These are phyloP conservation scores for Claviceps sp. DNA, from an alignment of 2,329 filamentous ascomycete species.

Conservation along the genomic window DNA sequence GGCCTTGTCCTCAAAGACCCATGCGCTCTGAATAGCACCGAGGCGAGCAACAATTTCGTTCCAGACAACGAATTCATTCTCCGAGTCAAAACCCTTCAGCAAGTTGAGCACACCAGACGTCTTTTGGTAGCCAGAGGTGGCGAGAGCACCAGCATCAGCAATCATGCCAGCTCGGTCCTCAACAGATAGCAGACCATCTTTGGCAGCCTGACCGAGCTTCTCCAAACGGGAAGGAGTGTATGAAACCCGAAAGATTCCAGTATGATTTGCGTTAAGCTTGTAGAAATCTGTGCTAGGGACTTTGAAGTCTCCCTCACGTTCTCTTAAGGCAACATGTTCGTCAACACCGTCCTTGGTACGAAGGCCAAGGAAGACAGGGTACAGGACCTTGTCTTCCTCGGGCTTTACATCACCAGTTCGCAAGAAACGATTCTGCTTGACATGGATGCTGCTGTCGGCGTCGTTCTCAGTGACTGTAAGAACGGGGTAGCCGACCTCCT, in stretches of 20 bases:
- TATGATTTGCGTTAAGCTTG: conserved; percentile 94
- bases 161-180: conserved; percentile 94
- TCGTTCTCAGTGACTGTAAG: conserved; percentile 61
- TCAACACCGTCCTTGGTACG: conserved; percentile 74
- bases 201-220: conserved; percentile 80
- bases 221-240: conserved; percentile 72
- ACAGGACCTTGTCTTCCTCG: conserved; percentile 79
- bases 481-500: conserved; percentile 88
- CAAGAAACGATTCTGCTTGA: conserved; percentile 93
- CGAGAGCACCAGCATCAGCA: conserved; percentile 79
- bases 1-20: conserved; percentile 63
- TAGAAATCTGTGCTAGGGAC: conserved; percentile 74
- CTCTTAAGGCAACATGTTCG: conserved; percentile 29
- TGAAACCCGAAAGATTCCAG: conserved; percentile 79
- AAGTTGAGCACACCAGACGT: conserved; percentile 80
- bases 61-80: conserved; percentile 89
- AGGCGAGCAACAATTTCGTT: conserved; percentile 77
- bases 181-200: conserved; percentile 54
- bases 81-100: conserved; percentile 69
- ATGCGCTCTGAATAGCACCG: conserved; percentile 65
- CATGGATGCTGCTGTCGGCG: conserved; percentile 56
- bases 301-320: conserved; percentile 64
- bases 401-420: conserved; percentile 86
- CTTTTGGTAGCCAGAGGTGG: conserved; percentile 83
- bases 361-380: conserved; percentile 78